Evolutionary conservation across 1,139 yeast genomes (phyloP), one percentile per base, ranked within the genome.

Genomic region (Hansenula sp.): DNA sequence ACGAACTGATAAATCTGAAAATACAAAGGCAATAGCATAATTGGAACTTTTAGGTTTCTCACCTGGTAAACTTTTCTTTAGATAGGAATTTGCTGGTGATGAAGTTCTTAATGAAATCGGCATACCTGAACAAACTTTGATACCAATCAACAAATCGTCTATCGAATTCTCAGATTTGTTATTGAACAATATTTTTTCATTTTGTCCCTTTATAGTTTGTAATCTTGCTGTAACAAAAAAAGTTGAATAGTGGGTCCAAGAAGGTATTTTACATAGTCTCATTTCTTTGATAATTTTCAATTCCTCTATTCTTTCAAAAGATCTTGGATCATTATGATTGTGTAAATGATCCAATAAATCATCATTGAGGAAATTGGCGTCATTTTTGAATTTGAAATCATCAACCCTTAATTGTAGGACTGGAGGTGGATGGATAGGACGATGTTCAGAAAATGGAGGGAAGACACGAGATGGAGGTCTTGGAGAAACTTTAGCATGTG

Each of bases 341-440:
- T 31, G 34, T 9, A 48, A 12, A 2, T 17, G 30, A 5, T 35
- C 36, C 1, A 52, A 30, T 15, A 40, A 39, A 12, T 52, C 52
- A 13, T 49, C 53, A 5, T 44, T 45, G 15, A 36, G n/a, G 19
- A 36, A 36, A 17, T 11, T 28, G 5, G 38, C 5, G n/a, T 36
- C 38, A n/a, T 27, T 13, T 18, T 36, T 36, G 15, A 19, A 28
- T 19, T 36, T 36, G 31, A 47, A 47, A 15, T 42, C 56, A 5
- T 48, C 48, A 3, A 56, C 40, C 4, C 36, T 44, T 19, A 59
- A 39, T 40, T 59, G 60, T 12, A 59, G 45, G 1, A 59, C 57
- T 1, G 63, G 63, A 4, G 62, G 63, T 4, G 62, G 63, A 38
- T 57, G 60, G 18, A 59, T 58, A 2, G 63, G 63, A 12, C 63